Evolutionary conservation across 805 yeast species (phyloP).

Genomic region (Priceomyces carsonii): DNA sequence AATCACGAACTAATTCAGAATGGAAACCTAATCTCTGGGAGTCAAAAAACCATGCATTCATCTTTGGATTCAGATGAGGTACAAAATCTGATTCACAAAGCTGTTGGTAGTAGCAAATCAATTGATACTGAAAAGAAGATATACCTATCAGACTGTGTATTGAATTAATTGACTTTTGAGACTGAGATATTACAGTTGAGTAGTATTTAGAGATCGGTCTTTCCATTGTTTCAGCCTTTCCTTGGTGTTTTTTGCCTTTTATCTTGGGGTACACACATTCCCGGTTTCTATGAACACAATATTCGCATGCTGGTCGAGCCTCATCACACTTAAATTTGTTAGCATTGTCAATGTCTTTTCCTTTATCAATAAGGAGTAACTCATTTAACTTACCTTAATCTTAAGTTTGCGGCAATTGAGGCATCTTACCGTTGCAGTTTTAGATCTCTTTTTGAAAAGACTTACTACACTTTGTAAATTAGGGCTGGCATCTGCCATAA

Average conservation of each 20-base stretch:
- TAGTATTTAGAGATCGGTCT: neutral
- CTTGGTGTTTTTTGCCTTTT: conserved; percentile 1
- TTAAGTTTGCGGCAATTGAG: conserved; percentile 3
- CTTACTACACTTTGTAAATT: neutral
- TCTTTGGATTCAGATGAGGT: neutral
- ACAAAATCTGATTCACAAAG: conserved; percentile 2
- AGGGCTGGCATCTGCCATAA: neutral
- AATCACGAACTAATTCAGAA: conserved; percentile 3
- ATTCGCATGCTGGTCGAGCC: conserved; percentile 17
- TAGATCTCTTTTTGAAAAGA: conserved; percentile 1
- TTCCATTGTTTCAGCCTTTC: neutral
- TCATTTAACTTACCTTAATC: conserved; percentile 2
- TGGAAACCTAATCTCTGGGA: conserved; percentile 2
- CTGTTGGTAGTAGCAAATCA: conserved; percentile 3
- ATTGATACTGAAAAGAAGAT: conserved; percentile 3
- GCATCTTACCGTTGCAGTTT: neutral
- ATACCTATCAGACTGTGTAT: conserved; percentile 2
- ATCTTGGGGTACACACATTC: conserved; percentile 17
- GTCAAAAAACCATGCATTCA: conserved; percentile 2
- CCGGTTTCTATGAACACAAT: conserved; percentile 21
- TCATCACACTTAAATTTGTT: neutral
- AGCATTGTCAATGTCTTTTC: neutral
- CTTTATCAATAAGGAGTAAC: neutral
- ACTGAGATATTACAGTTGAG: neutral
- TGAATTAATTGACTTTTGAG: neutral